Evolutionary conservation across 352 stramenopile species (phyloP).

Genomic region (Globisporangium paddicum): DNA sequence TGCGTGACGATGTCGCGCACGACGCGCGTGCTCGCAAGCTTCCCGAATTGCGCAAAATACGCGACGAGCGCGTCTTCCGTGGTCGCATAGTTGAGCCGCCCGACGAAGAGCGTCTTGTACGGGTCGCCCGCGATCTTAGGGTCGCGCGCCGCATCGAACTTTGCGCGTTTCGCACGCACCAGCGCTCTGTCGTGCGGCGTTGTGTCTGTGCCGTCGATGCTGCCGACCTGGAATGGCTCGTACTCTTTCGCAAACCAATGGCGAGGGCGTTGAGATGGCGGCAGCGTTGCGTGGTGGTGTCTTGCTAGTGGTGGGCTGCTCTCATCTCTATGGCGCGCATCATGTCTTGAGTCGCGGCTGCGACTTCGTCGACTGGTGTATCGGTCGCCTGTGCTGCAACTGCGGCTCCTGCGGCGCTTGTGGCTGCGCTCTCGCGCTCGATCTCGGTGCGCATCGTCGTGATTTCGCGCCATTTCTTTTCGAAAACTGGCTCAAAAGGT

Average conservation of each 20-base stretch:
- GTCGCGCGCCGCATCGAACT: conserved; percentile 52
- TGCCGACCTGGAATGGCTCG: conserved; percentile 56
- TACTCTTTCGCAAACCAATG: conserved; percentile 72
- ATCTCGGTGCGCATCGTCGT: not conserved
- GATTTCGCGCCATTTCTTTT: conserved; percentile 1
- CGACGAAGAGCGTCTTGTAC: conserved; percentile 70
- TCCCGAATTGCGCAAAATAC: conserved; percentile 47
- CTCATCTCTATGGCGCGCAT: not conserved
- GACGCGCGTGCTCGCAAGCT: conserved; percentile 45
- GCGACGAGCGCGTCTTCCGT: conserved; percentile 37
- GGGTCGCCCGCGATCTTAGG: conserved; percentile 60
- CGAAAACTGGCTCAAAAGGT: not conserved
- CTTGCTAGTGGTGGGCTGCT: not conserved
- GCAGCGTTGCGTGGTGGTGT: not conserved
- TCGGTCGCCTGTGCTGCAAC: not conserved
- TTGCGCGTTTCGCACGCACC: conserved; percentile 33
- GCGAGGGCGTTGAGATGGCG: not conserved
- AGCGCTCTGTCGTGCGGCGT: conserved; percentile 63
- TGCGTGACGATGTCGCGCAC: conserved; percentile 61
- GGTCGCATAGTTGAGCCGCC: conserved; percentile 50
- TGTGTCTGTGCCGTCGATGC: conserved; percentile 66
- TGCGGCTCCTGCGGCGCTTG: conserved; percentile 9
- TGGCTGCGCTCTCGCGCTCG: not conserved
- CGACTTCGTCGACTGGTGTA: not conserved
- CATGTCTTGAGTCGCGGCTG: conserved; percentile 1